These are phyloP conservation scores for Lentinula edodes DNA, from an alignment of 768 basidiomycete species.

Conservation along the genomic window DNA sequence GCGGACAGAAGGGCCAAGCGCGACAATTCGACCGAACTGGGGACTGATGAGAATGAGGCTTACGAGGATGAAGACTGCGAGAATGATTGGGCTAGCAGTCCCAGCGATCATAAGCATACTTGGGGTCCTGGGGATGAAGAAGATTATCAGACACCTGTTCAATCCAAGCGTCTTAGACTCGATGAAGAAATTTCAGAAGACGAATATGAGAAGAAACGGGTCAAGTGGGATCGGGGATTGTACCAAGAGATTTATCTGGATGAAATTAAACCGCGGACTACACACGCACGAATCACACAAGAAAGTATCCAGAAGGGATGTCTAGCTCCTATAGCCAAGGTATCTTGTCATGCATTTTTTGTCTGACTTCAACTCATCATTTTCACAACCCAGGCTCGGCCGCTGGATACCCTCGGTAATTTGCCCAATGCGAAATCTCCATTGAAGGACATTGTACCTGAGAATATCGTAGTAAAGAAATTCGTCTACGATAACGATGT, in stretches of 20 bases:
- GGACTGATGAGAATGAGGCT: slow-evolving; percentile 24
- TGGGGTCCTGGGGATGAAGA: slow-evolving; percentile 79
- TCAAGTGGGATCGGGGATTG: slow-evolving; percentile 75
- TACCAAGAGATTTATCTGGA: slow-evolving; percentile 58
- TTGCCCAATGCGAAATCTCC: slow-evolving; percentile 52
- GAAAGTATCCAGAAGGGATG: slow-evolving; percentile 52
- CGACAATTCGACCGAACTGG: slow-evolving; percentile 28
- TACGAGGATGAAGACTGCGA: slow-evolving; percentile 12
- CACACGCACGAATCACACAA: slow-evolving; percentile 34
- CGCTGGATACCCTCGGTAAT: slow-evolving; percentile 71
- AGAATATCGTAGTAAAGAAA: slow-evolving; percentile 70
- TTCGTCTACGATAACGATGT: slow-evolving; percentile 76
- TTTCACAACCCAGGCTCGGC: slow-evolving; percentile 37
- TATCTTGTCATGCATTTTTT: slow-evolving; percentile 18
- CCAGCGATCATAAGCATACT: slow-evolving; percentile 33
- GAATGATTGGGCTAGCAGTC: slow-evolving; percentile 5
- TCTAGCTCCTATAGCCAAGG: slow-evolving; percentile 64
- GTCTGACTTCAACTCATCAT: not conserved
- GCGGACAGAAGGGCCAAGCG: slow-evolving; percentile 52
- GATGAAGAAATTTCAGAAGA: slow-evolving; percentile 25
- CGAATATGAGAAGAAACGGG: slow-evolving; percentile 41
- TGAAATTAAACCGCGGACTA: slow-evolving; percentile 50
- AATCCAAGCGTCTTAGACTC: slow-evolving; percentile 34
- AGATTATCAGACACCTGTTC: slow-evolving; percentile 67
- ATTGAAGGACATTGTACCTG: slow-evolving; percentile 49